These are phyloP conservation scores for Mycena vulgaris DNA, from an alignment of 768 basidiomycete species.

Conservation along the genomic window DNA sequence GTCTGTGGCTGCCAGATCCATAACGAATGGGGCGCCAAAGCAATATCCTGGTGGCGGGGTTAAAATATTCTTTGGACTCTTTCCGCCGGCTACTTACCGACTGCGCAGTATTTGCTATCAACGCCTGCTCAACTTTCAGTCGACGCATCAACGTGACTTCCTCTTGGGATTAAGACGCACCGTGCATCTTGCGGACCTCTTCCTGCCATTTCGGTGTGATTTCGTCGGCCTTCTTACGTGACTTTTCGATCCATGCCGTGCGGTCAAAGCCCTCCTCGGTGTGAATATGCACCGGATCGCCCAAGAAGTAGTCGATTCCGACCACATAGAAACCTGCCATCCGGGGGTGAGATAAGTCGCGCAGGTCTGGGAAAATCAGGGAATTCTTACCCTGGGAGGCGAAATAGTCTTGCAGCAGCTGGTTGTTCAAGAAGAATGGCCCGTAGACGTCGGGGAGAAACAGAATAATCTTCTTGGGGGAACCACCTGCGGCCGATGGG, in stretches of 20 bases:
- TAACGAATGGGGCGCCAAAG: slow-evolving; percentile 68
- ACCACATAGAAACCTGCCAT: slow-evolving; percentile 73
- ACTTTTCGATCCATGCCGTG: slow-evolving; percentile 58
- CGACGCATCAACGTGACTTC: neutral
- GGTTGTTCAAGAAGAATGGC: slow-evolving; percentile 70
- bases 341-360: neutral
- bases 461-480: slow-evolving; percentile 56
- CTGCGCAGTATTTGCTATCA: slow-evolving; percentile 27
- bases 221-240: slow-evolving; percentile 53
- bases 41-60: slow-evolving; percentile 62
- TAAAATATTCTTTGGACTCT: neutral
- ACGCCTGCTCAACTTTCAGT: slow-evolving; percentile 1
- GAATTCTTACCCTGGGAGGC: slow-evolving; percentile 65
- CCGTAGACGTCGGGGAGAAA: slow-evolving; percentile 75
- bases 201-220: slow-evolving; percentile 67
- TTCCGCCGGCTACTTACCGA: neutral
- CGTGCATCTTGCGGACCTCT: slow-evolving; percentile 64
- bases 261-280: slow-evolving; percentile 56
- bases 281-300: slow-evolving; percentile 64
- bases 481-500: slow-evolving; percentile 29
- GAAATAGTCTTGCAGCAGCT: slow-evolving; percentile 76
- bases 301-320: slow-evolving; percentile 76
- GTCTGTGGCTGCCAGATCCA: slow-evolving; percentile 62
- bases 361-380: neutral
- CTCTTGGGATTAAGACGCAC: slow-evolving; percentile 44